Base-by-base conservation (phyloP, 306 rosid species). In the Cicer arietinum region DNA sequence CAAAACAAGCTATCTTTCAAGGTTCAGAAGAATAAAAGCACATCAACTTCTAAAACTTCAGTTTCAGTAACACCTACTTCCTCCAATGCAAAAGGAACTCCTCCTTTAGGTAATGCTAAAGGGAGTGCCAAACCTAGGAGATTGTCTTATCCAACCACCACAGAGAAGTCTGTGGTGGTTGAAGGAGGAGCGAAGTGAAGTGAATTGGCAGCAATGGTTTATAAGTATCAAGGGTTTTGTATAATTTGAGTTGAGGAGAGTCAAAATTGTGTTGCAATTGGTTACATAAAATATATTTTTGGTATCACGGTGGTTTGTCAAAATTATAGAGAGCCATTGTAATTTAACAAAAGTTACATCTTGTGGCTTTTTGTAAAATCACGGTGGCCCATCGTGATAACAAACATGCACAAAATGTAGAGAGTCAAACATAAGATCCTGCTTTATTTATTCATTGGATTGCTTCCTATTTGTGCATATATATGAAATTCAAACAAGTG, bases 141-240 rank as follows among this genome's bases (percentile, higher is more conserved):
- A 77, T 78, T 94, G 63, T 87, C 97, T 39, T 94, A 81, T 74
- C 87, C 97, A 14, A 10, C 90, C 56, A 10, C 90, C 60, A 62
- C 88, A 3, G 91, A 85, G 43, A 88, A 86, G 67, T 77, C 47
- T 16, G 70, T 62, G 66, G 70, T 62, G 66, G 79, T 76, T 39
- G 54, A 39, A 57, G 89, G 77, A 53, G 88, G 25, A 69, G 77
- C 47, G 85, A 76, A 67, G 14, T 81, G 78, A 85, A 64, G 30
- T 25, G 30, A 25, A 25, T 25, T 73, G 64, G 69, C 65, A 58
- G 73, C 71, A 76, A 69, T 35, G 63, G 70, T 77, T 63, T 77
- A 71, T 25, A 85, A 85, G 80, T 60, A 58, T 50, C 65, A 74
- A 85, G 70, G 58, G 53, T 20, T 52, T 65, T 66, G 60, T 39